Conservation (phyloP, 2,329 filamentous ascomycete species). For the Blumeria hordei region DNA sequence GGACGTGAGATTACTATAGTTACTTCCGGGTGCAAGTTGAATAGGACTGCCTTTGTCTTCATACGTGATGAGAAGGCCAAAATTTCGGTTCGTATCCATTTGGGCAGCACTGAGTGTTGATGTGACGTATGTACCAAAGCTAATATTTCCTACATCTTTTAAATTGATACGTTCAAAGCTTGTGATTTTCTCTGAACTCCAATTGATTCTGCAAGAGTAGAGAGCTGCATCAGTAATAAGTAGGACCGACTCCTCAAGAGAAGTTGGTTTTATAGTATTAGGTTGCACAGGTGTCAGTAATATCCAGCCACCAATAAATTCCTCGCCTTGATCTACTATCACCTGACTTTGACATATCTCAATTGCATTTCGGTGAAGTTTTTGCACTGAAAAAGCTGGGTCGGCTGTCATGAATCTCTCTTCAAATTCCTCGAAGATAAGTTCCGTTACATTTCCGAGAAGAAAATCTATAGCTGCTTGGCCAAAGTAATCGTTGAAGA, state of each 20-base stretch:
- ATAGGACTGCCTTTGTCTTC: not conserved
- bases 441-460: slow-evolving; percentile 62
- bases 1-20: slow-evolving; percentile 35
- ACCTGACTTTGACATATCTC: slow-evolving; percentile 74
- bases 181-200: slow-evolving; percentile 82
- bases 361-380: slow-evolving; percentile 69
- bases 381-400: slow-evolving; percentile 65
- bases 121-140: slow-evolving; percentile 72
- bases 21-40: not conserved
- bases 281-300: slow-evolving; percentile 51
- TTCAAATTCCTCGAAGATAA: slow-evolving; percentile 86
- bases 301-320: slow-evolving; percentile 76
- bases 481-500: slow-evolving; percentile 93
- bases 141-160: slow-evolving; percentile 45
- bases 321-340: slow-evolving; percentile 59
- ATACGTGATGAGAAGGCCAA: slow-evolving; percentile 65
- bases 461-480: slow-evolving; percentile 90
- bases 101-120: slow-evolving; percentile 60
- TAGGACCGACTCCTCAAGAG: slow-evolving; percentile 73
- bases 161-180: slow-evolving; percentile 75
- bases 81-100: slow-evolving; percentile 53
- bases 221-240: slow-evolving; percentile 65
- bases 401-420: slow-evolving; percentile 82
- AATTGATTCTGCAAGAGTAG: slow-evolving; percentile 82
- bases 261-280: slow-evolving; percentile 41